Base-by-base conservation (phyloP, 2,329 filamentous ascomycete genomes). In the Fusarium bactridioides region DNA sequence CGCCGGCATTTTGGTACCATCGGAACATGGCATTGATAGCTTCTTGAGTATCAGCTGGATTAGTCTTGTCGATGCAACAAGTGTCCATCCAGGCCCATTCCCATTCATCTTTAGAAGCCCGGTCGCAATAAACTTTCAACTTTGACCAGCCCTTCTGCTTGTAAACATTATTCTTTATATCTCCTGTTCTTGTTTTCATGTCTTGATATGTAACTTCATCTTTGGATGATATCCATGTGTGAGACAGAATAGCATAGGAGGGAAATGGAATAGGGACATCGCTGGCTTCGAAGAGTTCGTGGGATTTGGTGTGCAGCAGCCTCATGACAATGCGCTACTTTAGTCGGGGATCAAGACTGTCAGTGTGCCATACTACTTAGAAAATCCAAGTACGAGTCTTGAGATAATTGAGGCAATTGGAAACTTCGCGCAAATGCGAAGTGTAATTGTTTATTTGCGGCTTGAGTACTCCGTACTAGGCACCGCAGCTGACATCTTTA, bases 301-400 rank as follows among this genome's bases (percentile, higher is more conserved):
- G 0, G 0, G 43, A 27, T 13, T 27, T 27, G 11, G 43, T 45
- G 0, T 27, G 23, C 5, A 45, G 23, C 16, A 45, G 11, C 3
- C 43, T 27, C 43, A 45, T 44, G 40, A 10, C 1, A 15, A 1
- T 12, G 18, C 23, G 23, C 23, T 25, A 25, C 23, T 25, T 25
- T 25, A 25, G 23, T 25, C 23, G 23, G 23, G 23, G 23, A 25
- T 25, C 23, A 25, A 25, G 25, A 25, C 4, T 25, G 25, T 25
- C 5, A 25, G 25, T 4, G 4, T 5, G 19, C 18, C 18, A 38
- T 21, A 1, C 18, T 11, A 12, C 10, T 21, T 21, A 7, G 35
- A 18, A 37, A 37, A 37, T 9, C 16, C 10, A 10, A 37, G 6
- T 37, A 10, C 2, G 16, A 37, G 18, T 37, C 16, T 19, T 10